A percentile compares a stretch with the other conserved stretches of the same genome.
phyloP scores from a whole-genome alignment of 2,329 filamentous ascomycete genomes.

The Sporothrix sp. region DNA sequence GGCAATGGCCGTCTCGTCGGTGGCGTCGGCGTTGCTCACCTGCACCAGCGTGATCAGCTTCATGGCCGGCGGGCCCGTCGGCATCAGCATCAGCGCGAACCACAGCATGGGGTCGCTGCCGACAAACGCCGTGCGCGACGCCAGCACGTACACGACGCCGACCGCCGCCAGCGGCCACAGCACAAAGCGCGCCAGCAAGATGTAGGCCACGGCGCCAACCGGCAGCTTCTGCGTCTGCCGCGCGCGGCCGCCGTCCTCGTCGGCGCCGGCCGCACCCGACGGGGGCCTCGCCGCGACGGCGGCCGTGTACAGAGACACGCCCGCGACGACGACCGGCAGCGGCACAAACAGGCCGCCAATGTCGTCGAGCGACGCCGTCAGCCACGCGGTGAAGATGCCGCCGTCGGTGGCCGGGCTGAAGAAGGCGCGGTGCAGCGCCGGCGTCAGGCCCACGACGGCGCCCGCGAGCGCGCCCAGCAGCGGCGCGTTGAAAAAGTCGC shows the following conservation, averaged over 20 bases:
- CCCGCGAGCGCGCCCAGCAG: conserved; percentile 51
- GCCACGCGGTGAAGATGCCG: conserved; percentile 56
- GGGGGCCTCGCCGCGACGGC: too few species aligned
- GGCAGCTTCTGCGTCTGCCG: conserved; percentile 29
- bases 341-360: conserved; percentile 55
- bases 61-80: conserved; percentile 37
- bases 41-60: conserved; percentile 38
- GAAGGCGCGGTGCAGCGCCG: conserved; percentile 50
- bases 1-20: conserved; percentile 33
- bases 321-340: conserved; percentile 55
- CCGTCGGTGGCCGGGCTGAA: conserved; percentile 48
- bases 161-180: conserved; percentile 51
- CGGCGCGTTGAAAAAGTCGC: conserved; percentile 50
- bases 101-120: conserved; percentile 53
- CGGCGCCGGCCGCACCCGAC: too few species aligned
- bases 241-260: conserved; percentile 20
- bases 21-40: conserved; percentile 30
- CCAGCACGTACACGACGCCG: conserved; percentile 43
- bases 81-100: conserved; percentile 47
- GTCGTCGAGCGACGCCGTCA: conserved; percentile 51
- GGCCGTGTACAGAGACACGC: conserved; percentile 53
- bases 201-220: conserved; percentile 38
- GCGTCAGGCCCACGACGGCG: conserved; percentile 48
- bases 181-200: conserved; percentile 48
- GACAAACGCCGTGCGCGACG: conserved; percentile 41